Conservation (phyloP, 2,329 filamentous ascomycete species). For the Leptographium radiaticola region DNA sequence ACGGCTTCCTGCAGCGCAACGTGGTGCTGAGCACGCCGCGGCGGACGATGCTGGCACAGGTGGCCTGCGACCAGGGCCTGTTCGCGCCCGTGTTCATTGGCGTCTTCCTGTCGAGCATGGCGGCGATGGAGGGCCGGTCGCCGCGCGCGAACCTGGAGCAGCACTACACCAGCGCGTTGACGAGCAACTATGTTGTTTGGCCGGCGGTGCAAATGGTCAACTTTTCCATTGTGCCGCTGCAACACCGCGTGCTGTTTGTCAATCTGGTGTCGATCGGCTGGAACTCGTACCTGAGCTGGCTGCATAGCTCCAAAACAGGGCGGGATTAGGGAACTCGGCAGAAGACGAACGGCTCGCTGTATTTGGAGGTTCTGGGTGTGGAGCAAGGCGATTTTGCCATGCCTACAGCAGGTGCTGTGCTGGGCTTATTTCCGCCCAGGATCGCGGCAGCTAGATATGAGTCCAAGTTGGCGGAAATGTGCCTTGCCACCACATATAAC, state of each 20-base stretch:
- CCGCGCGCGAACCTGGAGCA: conserved; percentile 54
- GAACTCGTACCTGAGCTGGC: conserved; percentile 52
- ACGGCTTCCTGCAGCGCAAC: conserved; percentile 59
- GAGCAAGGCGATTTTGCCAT: no score
- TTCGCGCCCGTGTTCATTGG: conserved; percentile 79
- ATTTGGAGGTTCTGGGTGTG: no score
- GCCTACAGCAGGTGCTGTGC: no score
- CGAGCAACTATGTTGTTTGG: conserved; percentile 82
- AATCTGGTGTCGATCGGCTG: conserved; percentile 63
- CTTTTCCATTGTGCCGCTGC: conserved; percentile 74
- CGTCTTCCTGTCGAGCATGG: conserved; percentile 74
- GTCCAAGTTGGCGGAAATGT: no score
- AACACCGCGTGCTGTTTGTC: conserved; percentile 74
- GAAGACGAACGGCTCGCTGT: no score
- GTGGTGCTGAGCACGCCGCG: conserved; percentile 52
- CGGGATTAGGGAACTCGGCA: no score
- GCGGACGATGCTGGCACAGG: conserved; percentile 62
- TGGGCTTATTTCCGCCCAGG: no score
- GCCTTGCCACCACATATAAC: no score
- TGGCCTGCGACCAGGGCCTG: conserved; percentile 65
- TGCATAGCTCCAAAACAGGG: conserved; percentile 32
- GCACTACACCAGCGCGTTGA: conserved; percentile 58
- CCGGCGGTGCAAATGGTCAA: conserved; percentile 74
- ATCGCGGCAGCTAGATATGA: no score
- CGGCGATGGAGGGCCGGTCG: conserved; percentile 56